Evolutionary conservation across 2,329 filamentous ascomycete species (phyloP), one percentile per base, ranked within the genome.

Genomic region (Bertia moriformis): DNA sequence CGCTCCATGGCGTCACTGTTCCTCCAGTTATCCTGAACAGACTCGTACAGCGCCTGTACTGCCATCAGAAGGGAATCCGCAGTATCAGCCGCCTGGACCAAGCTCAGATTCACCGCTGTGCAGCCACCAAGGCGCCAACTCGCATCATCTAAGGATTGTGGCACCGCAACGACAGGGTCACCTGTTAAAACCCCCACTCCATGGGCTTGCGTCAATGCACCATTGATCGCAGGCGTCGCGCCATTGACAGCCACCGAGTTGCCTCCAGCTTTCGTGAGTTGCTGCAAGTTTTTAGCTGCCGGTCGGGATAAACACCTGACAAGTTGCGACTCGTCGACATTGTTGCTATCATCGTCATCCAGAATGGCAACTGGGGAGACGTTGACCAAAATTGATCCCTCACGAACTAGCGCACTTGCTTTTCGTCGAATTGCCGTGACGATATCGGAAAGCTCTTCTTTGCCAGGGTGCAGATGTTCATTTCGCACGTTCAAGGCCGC

Each of bases 1-100:
- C 84, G 79, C 57, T 98, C 91, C 83, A 98, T 95, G 18, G 91
- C 88, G 55, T 98, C 93, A 48, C 91, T 96, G 47, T 96, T 96
- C 45, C 91, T 75, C 91, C 93, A 98, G 53, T 83, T 96, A 45
- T 83, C 81, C 46, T 83, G 81, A 38, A 95, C 83, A 43, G 84
- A 85, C 46, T 83, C 76, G 44, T 95, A 87, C 18, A 94, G 66
- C 49, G 93, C 82, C 50, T 93, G 78, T 2, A 93, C 77, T 1
- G 88, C 78, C 40, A 83, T 72, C 7, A 88, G 62, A 19, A 88
- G 76, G 35, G 78, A 78, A 38, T 87, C 75, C 4, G 73, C 66
- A 0, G 76, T 79, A 2, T 68, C 67, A 1, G 91, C 80, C 22
- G 79, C 69, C 52, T 95, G 86, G 4, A 98, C 67, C 24, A 96